These are phyloP conservation scores for Annulohypoxylon moriforme DNA, from an alignment of 495 filamentous ascomycete genomes.

Conservation along the genomic window DNA sequence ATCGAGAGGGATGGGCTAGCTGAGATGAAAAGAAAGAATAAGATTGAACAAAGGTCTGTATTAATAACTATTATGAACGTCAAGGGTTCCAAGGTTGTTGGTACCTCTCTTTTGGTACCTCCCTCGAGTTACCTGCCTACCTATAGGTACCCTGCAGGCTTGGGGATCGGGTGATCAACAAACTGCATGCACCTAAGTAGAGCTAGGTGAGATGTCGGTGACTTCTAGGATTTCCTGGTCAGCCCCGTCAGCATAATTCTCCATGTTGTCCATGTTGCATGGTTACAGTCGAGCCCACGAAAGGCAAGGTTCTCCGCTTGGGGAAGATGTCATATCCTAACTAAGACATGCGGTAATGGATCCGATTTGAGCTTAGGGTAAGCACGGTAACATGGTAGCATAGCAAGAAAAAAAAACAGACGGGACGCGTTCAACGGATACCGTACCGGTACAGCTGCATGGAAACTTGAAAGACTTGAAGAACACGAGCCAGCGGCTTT, in stretches of 20 bases:
- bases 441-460: not conserved
- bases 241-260: conserved; percentile 17
- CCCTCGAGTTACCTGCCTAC: not conserved
- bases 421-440: not conserved
- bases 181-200: conserved; percentile 15
- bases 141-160: conserved; percentile 16
- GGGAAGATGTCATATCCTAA: not conserved
- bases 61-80: conserved; percentile 26
- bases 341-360: not conserved
- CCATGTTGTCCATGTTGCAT: conserved; percentile 23
- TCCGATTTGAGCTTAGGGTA: conserved; percentile 20
- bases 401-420: not conserved
- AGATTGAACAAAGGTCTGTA: conserved; percentile 20
- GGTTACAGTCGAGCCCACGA: conserved; percentile 26
- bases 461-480: not conserved
- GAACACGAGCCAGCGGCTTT: not conserved
- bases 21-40: not conserved
- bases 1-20: conserved; percentile 16
- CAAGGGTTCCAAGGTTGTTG: not conserved
- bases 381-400: not conserved
- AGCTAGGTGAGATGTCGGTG: conserved; percentile 33
- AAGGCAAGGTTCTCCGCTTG: conserved; percentile 41
- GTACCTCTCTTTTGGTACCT: conserved; percentile 6
- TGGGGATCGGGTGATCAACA: conserved; percentile 39
- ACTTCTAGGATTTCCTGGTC: conserved; percentile 17